Evolutionary conservation across 1,284 basidiomycete species (phyloP), one percentile per base, ranked within the genome.

Genomic region (Rhodotorula mucilaginosa): DNA sequence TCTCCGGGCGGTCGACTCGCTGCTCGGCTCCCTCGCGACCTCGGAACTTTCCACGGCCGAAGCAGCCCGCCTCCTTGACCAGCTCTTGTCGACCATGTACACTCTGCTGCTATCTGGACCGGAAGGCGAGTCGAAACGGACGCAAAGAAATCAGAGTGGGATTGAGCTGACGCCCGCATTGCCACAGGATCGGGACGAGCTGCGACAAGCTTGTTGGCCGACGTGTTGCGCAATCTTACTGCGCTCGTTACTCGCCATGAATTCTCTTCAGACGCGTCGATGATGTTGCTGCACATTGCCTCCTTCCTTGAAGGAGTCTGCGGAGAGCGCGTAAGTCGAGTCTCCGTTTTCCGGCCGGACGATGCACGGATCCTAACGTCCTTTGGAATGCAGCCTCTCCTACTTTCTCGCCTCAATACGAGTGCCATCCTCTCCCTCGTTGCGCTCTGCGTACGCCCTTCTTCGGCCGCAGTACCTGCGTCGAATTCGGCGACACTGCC

Each of bases 371-470:
- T 6, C 19, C 4, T 8, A 26, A 7, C 19, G 13, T 16, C 16
- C 31, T 34, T 4, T 1, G 19, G 5, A 15, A 4, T 4, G 12
- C 58, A 78, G 75, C 74, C 76, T 4, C 69, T 76, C 58, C 61
- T 78, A 6, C 72, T 75, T 18, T 75, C 76, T 6, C 70, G 76
- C 6, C 73, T 71, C n/a, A 75, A 78, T 58, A 69, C 75, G 31
- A 70, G 73, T 46, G 54, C 65, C 6, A 66, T 75, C 10, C 61
- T 74, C 58, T 31, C 71, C 4, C 69, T 78, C 63, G 61, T 76
- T 31, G 58, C 64, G 31, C 62, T 65, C 21, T 65, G 69, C 39
- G 68, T 68, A 29, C 67, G 67, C 34, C 63, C 66, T 39, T n/a
- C 52, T 1, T 18, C 54, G 19, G 26, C 16, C 26, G 12, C 3